Percentiles rank a stretch among this genome's conserved stretches.
phyloP scores from a whole-genome alignment of 148 eudicot genomes.

The Fallopia convolvulus region DNA sequence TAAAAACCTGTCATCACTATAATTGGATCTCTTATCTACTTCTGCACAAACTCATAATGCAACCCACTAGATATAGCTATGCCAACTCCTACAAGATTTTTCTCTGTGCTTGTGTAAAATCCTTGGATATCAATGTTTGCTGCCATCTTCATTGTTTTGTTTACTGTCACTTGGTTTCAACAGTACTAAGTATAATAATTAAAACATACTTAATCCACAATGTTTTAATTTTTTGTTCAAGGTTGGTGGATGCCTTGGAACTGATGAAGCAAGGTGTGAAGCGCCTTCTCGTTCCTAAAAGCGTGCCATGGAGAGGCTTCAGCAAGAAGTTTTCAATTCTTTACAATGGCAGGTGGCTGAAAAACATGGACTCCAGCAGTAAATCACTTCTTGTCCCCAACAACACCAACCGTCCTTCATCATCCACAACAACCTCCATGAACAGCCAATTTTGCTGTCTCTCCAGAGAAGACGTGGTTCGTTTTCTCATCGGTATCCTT shows the following conservation, averaged over 20 bases:
- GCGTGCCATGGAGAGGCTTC: conserved; percentile 72
- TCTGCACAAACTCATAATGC: not conserved
- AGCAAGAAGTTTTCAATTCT: conserved; percentile 87
- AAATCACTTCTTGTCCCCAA: not conserved
- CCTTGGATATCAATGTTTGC: not conserved
- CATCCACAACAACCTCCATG: conserved; percentile 44
- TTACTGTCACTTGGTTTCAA: not conserved
- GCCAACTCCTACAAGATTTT: not conserved
- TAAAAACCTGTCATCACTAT: not conserved
- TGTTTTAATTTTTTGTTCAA: conserved; percentile 14
- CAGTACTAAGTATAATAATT: not conserved
- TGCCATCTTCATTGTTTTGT: not conserved
- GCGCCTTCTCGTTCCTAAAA: conserved; percentile 82
- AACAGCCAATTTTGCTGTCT: conserved; percentile 70
- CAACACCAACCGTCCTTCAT: conserved; percentile 16
- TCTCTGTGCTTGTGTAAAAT: too few species aligned
- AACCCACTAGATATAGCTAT: not conserved
- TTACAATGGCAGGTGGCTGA: conserved; percentile 84
- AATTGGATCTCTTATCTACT: not conserved
- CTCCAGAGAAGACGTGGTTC: conserved; percentile 81
- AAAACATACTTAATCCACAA: not conserved
- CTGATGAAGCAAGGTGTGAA: conserved; percentile 94
- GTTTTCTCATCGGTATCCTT: conserved; percentile 83
- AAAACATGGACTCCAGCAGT: conserved; percentile 31
- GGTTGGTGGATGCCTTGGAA: conserved; percentile 95